Conservation (phyloP, 768 basidiomycete species). For the Tephrocybe sp. region DNA sequence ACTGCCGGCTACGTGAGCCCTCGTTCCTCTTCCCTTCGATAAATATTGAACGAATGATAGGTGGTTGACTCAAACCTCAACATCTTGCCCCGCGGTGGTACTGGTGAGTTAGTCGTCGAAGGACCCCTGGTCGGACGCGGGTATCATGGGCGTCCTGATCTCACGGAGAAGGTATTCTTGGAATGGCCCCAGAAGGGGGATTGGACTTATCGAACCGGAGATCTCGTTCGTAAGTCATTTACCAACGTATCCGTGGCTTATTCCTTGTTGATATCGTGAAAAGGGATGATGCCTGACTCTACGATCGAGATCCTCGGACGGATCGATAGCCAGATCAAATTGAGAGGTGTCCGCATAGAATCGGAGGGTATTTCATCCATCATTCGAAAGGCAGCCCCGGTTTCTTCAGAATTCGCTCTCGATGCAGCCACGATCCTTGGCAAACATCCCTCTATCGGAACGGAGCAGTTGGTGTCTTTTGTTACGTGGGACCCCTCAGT, state of each 20-base stretch:
- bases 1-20: conserved; percentile 31
- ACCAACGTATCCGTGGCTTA: not conserved
- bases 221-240: conserved; percentile 36
- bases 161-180: conserved; percentile 44
- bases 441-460: conserved; percentile 40
- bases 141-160: conserved; percentile 42
- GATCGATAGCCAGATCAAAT: conserved; percentile 50
- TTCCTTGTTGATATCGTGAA: not conserved
- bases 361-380: conserved; percentile 49
- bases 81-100: conserved; percentile 39
- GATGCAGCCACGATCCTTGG: conserved; percentile 42
- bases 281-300: conserved; percentile 48
- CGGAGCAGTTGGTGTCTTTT: conserved; percentile 46
- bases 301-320: conserved; percentile 49
- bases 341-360: conserved; percentile 54
- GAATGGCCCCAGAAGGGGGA: conserved; percentile 39
- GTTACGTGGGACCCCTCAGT: conserved; percentile 38
- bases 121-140: conserved; percentile 50
- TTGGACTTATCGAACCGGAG: conserved; percentile 49
- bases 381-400: conserved; percentile 29
- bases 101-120: conserved; percentile 49
- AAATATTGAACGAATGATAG: conserved; percentile 22
- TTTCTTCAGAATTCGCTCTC: conserved; percentile 23
- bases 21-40: not conserved
- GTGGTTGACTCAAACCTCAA: conserved; percentile 42